Base-by-base conservation (phyloP, 2,329 filamentous ascomycete species). In the Seiridium unicorne region DNA sequence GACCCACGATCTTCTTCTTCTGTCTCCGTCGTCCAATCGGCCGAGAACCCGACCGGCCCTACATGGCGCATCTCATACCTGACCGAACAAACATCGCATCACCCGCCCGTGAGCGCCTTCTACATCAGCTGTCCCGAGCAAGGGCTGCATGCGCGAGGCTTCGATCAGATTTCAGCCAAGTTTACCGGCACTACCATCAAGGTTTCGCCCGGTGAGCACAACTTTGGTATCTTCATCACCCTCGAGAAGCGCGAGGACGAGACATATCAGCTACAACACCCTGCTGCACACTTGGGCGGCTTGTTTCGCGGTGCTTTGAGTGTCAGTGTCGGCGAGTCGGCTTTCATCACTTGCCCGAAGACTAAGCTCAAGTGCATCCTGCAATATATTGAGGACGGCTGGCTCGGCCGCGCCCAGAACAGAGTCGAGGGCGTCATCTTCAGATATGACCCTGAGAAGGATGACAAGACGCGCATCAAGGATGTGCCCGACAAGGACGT, bases 11-110 rank as follows among this genome's bases (percentile, higher is more conserved):
- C 77, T 40, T 70, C 79, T 47, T 84, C 81, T 2, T 79, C 78
- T 32, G 78, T 79, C 42, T 82, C 84, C 18, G 78, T 87, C 62
- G 77, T 80, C 63, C 81, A 81, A 69, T 74, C 77, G n/a, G 65
- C 76, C 51, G 65, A 76, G 10, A 77, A 75, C 42, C 74, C 78
- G 1, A 63, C 72, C 7, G 79, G 80, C 57, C 76, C 75, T 62
- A 83, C 81, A 35, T 84, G 97, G 67, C 91, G 89, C 67, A 86
- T 99, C 67, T 97, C 93, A 8, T 99, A 96, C 73, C 83, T 99
- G 62, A 98, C 95, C 34, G 95, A 99, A 77, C 95, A 99, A 78
- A 99, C 95, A 7, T 97, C 93, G 6, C 95, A 99, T 70, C 95
- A 99, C 76, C 95, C 95, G 40, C 95, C 95, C 8, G 94, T 99